Evolutionary conservation across 1,284 basidiomycete species (phyloP).

Genomic region (Puccinia sorghi): DNA sequence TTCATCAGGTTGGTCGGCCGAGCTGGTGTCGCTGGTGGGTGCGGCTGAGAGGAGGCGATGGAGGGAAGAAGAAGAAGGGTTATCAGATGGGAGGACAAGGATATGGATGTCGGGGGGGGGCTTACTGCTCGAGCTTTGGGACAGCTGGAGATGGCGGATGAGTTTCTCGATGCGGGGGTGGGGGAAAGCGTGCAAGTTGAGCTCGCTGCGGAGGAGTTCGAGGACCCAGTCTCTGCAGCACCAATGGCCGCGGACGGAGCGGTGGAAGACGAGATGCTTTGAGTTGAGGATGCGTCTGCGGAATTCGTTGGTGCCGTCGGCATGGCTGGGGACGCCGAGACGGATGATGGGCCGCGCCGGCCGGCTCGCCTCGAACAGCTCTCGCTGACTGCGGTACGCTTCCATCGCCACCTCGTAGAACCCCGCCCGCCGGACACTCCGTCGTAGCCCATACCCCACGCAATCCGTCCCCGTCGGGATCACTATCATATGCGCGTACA

Average conservation of each 20-base stretch:
- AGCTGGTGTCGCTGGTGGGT: too few species aligned
- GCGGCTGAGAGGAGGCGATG: too few species aligned
- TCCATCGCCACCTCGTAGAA: not conserved
- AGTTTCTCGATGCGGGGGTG: not conserved
- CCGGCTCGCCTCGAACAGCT: not conserved
- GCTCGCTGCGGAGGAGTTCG: not conserved
- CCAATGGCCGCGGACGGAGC: not conserved
- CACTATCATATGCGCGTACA: not conserved
- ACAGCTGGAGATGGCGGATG: not conserved
- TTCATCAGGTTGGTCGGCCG: too few species aligned
- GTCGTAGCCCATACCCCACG: not conserved
- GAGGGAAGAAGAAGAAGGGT: too few species aligned
- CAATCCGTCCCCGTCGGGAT: not conserved
- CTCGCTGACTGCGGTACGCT: not conserved
- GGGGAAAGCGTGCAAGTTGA: not conserved
- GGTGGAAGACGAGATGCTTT: not conserved
- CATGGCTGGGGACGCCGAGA: not conserved
- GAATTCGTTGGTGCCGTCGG: conserved; percentile 12
- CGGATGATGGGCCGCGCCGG: conserved; percentile 3
- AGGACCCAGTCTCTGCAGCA: conserved; percentile 19
- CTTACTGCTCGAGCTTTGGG: not conserved
- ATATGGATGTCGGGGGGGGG: too few species aligned
- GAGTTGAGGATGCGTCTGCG: not conserved
- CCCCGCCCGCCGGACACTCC: not conserved
- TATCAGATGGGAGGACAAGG: too few species aligned